A percentile compares a stretch with the other conserved stretches of the same genome.
Conservation (phyloP, 2,329 filamentous ascomycete species). For the Claviceps cyperi region DNA sequence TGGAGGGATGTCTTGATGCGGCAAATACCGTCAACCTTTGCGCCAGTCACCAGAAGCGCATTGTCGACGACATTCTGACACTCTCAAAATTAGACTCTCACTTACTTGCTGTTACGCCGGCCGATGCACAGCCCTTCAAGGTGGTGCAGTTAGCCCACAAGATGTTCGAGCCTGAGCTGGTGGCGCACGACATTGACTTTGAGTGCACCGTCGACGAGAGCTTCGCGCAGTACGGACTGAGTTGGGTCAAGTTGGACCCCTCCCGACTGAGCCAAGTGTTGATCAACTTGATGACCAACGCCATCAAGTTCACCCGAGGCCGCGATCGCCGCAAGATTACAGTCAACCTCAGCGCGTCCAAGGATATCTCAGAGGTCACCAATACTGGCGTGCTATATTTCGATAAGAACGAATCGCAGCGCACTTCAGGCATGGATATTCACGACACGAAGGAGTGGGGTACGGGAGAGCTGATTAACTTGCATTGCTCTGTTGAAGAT, state of each 20-base stretch:
- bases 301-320: conserved; percentile 50
- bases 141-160: conserved; percentile 57
- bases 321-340: conserved; percentile 45
- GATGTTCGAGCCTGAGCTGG: conserved; percentile 66
- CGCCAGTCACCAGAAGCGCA: conserved; percentile 63
- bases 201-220: conserved; percentile 54
- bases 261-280: conserved; percentile 60
- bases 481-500: conserved; percentile 59
- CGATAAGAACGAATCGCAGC: conserved; percentile 26
- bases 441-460: conserved; percentile 53
- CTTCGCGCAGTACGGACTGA: conserved; percentile 47
- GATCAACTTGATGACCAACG: conserved; percentile 60
- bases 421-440: conserved; percentile 23
- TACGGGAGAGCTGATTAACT: conserved; percentile 51
- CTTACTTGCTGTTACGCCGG: conserved; percentile 53
- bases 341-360: conserved; percentile 51
- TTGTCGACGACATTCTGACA: conserved; percentile 53
- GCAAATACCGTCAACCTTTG: conserved; percentile 72
- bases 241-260: conserved; percentile 64
- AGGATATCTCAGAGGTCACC: conserved; percentile 28
- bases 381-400: conserved; percentile 31
- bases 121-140: conserved; percentile 52
- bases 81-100: conserved; percentile 58
- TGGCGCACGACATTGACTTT: conserved; percentile 57
- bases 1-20: conserved; percentile 51